Evolutionary conservation across 2,329 filamentous ascomycete genomes (phyloP).

Genomic region (Diplodia intermedia): DNA sequence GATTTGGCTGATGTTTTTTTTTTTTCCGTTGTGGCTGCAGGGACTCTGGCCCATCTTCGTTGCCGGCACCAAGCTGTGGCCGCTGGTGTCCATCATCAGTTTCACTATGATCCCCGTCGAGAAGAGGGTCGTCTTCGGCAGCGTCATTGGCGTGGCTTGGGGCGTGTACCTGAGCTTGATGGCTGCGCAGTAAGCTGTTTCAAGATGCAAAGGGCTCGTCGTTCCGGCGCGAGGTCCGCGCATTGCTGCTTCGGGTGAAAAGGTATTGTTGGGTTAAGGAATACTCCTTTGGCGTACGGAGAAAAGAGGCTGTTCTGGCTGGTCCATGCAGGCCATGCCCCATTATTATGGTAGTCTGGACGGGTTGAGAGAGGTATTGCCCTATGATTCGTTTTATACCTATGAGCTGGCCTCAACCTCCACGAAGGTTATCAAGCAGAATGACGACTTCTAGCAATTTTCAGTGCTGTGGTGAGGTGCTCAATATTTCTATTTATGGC

Average conservation of each 20-base stretch:
- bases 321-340: background rate
- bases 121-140: conserved; percentile 72
- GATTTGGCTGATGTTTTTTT: background rate
- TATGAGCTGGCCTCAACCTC: background rate
- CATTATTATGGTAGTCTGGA: background rate
- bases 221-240: background rate
- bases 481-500: background rate
- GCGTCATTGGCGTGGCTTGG: conserved; percentile 75
- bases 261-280: background rate
- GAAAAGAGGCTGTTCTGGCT: background rate
- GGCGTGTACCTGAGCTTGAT: conserved; percentile 66
- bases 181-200: conserved; percentile 9
- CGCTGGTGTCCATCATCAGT: conserved; percentile 71
- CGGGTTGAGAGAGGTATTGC: background rate
- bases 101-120: conserved; percentile 76
- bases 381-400: background rate
- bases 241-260: background rate
- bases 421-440: background rate
- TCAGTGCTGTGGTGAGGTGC: background rate
- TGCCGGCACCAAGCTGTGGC: conserved; percentile 78
- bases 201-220: background rate
- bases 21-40: conserved; percentile 37
- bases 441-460: background rate
- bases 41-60: conserved; percentile 63
- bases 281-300: background rate